Evolutionary conservation across 345 rosid species (phyloP).

Genomic region (Eucalyptus globulus): DNA sequence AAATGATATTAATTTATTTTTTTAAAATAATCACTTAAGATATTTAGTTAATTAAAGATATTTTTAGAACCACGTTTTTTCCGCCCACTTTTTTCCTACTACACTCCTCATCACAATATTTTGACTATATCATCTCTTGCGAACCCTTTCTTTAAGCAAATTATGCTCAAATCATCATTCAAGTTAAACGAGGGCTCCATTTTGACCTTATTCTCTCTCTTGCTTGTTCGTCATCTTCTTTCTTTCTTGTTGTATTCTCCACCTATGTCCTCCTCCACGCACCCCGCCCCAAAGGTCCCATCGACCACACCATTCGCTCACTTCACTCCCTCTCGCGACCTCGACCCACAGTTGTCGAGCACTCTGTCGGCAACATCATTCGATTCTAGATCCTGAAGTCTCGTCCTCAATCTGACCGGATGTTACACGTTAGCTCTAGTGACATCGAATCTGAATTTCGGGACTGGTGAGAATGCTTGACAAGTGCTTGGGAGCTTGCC

Average conservation of each 20-base stretch:
- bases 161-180: background rate
- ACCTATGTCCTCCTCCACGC: background rate
- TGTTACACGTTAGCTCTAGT: background rate
- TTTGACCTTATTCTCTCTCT: background rate
- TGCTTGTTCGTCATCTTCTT: background rate
- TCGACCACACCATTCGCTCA: background rate
- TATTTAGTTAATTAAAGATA: background rate
- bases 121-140: background rate
- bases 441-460: background rate
- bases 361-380: background rate
- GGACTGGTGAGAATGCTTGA: background rate
- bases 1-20: too few species aligned
- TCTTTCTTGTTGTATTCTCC: background rate
- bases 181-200: background rate
- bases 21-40: too few species aligned
- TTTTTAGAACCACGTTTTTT: too few species aligned
- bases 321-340: background rate
- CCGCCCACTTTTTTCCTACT: rapidly evolving
- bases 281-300: background rate
- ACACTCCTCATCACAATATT: background rate
- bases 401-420: background rate
- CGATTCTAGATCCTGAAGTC: background rate
- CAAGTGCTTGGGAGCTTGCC: background rate
- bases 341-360: background rate
- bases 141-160: background rate